These are phyloP conservation scores for Cynanchum wilfordii DNA, from an alignment of 257 asterid species.

Conservation along the genomic window DNA sequence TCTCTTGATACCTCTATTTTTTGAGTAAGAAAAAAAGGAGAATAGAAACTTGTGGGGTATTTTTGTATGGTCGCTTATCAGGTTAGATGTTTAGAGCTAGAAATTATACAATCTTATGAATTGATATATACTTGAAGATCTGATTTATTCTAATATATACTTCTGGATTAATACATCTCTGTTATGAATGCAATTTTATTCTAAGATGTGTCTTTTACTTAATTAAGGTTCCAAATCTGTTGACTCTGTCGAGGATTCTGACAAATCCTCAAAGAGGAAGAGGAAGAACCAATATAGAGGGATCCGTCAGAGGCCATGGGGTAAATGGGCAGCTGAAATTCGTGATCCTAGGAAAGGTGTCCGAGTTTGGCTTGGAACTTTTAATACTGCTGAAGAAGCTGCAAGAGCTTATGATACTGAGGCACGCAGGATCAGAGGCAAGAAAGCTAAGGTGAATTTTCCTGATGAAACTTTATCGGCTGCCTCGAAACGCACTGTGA, in stretches of 20 bases:
- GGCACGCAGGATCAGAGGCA: conserved; percentile 91
- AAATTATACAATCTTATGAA: not conserved
- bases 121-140: not conserved
- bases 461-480: conserved; percentile 52
- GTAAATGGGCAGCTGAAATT: conserved; percentile 99
- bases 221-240: conserved; percentile 35
- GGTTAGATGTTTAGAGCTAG: not conserved
- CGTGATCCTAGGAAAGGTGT: conserved; percentile 97
- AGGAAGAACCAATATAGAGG: conserved; percentile 96
- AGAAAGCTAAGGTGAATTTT: conserved; percentile 89
- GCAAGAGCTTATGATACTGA: conserved; percentile 92
- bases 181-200: not conserved
- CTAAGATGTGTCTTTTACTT: not conserved
- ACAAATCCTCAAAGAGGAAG: conserved; percentile 70
- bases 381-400: conserved; percentile 97
- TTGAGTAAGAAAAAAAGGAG: not conserved
- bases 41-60: not conserved
- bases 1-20: not conserved
- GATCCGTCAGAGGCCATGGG: conserved; percentile 98
- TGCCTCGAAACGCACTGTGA: conserved; percentile 38
- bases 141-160: not conserved
- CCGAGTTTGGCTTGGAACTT: conserved; percentile 98
- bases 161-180: not conserved
- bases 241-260: conserved; percentile 56
- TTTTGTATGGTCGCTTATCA: not conserved